Base-by-base conservation (phyloP, 139 green algal species). In the Nannochloris sp. region DNA sequence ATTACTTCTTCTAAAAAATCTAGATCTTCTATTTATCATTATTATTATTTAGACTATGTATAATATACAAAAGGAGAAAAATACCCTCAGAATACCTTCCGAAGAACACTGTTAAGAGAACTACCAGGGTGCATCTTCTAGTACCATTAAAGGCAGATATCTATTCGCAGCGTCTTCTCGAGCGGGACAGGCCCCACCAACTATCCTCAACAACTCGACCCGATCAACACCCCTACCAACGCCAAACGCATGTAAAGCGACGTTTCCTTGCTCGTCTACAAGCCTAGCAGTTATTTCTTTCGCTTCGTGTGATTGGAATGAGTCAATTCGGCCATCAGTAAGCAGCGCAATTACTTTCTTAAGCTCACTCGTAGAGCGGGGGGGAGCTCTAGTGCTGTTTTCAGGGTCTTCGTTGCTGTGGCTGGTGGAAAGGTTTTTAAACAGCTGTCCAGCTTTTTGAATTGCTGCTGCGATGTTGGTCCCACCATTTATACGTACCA, bases 161-260 rank as follows among this genome's bases (percentile, higher is more conserved):
- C 68, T 67, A 27, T 14, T 32, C 3, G 13, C 42, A 54, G 60
- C 37, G 5, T 68, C 45, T 42, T 56, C 47, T 4, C 31, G 23
- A 2, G 25, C 65, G n/a, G n/a, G n/a, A 19, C 0, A 14, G 29
- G 30, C 34, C 9, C 44, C 44, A 12, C 19, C 6, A 31, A 87
- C 74, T 59, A 89, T 84, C 56, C 61, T 65, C 25, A 85, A 55
- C 44, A 89, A 60, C 62, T 88, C 82, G 8, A 54, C 23, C 1
- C 67, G 62, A 65, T 92, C 87, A 33, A 91, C 85, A 25, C 87
- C 85, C 0, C 85, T 72, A 4, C 87, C 87, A 29, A 93, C 87
- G 14, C 82, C 87, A 59, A 87, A 87, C 1, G 83, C 84, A 27
- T 78, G 82, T 27, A 90, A 57, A 5, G 45, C 55, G 44, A 84